These are phyloP conservation scores for Penicillium rolfsii DNA, from an alignment of 2,329 filamentous ascomycete genomes.

Conservation along the genomic window DNA sequence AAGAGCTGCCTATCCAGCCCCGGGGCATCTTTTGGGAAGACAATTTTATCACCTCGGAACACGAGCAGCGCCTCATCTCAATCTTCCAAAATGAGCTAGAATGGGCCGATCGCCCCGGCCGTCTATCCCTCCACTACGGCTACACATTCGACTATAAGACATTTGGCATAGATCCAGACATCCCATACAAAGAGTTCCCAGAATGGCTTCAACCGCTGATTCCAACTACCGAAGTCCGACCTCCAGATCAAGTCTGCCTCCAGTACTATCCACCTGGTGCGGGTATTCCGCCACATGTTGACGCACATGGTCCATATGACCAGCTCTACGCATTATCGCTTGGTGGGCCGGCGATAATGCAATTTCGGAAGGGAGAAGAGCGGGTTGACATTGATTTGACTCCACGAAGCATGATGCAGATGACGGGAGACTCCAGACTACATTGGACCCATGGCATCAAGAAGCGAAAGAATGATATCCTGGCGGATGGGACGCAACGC, in stretches of 20 bases:
- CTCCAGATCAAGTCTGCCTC: slow-evolving; percentile 62
- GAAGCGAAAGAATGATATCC: slow-evolving; percentile 56
- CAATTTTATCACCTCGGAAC: slow-evolving; percentile 52
- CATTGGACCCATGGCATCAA: slow-evolving; percentile 62
- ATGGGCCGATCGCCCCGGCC: slow-evolving; percentile 54
- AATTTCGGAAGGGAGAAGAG: slow-evolving; percentile 35
- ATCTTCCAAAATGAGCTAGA: slow-evolving; percentile 51
- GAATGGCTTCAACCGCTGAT: slow-evolving; percentile 56
- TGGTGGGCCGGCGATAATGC: slow-evolving; percentile 39
- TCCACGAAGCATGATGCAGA: slow-evolving; percentile 56
- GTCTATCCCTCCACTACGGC: slow-evolving; percentile 59
- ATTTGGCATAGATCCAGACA: slow-evolving; percentile 57
- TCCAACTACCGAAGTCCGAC: slow-evolving; percentile 48
- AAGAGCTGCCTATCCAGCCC: slow-evolving; percentile 33
- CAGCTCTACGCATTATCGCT: slow-evolving; percentile 41
- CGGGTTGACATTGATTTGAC: slow-evolving; percentile 53
- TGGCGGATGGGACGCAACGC: slow-evolving; percentile 53
- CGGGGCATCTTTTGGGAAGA: slow-evolving; percentile 46
- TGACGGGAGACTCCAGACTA: slow-evolving; percentile 55
- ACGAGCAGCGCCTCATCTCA: slow-evolving; percentile 51
- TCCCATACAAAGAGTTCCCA: slow-evolving; percentile 57
- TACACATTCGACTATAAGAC: slow-evolving; percentile 64
- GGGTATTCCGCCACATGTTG: slow-evolving; percentile 64
- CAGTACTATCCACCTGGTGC: slow-evolving; percentile 64
- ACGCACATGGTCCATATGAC: slow-evolving; percentile 57